A percentile compares a stretch with the other conserved stretches of the same genome.
These are phyloP conservation scores for Rhodomyrtus psidioides DNA, from an alignment of 441 rosid species.

Conservation along the genomic window DNA sequence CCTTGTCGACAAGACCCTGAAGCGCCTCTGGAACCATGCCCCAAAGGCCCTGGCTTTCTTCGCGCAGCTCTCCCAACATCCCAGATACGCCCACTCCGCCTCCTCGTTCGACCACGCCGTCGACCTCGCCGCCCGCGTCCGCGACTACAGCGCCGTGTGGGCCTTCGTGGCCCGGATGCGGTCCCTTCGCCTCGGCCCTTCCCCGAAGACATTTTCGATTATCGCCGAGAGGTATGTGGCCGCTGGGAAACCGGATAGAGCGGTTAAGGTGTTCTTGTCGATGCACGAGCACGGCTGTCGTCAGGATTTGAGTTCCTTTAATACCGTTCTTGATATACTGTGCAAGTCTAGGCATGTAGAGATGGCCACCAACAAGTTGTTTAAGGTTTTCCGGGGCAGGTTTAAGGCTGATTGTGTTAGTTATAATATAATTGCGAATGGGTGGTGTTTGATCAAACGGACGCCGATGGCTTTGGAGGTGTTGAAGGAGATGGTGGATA, in stretches of 20 bases:
- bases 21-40: slow-evolving; percentile 83
- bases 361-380: slow-evolving; percentile 54
- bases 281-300: slow-evolving; percentile 78
- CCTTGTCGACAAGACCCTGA: slow-evolving; percentile 57
- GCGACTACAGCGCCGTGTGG: slow-evolving; percentile 42
- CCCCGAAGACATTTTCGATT: slow-evolving; percentile 61
- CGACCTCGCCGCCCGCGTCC: slow-evolving; percentile 81
- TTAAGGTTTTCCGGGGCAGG: slow-evolving; percentile 49
- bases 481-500: slow-evolving; percentile 74
- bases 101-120: slow-evolving; percentile 88
- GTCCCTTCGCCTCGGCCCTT: slow-evolving; percentile 55
- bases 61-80: slow-evolving; percentile 44
- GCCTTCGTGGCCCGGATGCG: slow-evolving; percentile 63
- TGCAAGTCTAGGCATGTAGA: slow-evolving; percentile 71
- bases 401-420: slow-evolving; percentile 65
- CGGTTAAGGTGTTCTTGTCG: slow-evolving; percentile 57
- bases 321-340: slow-evolving; percentile 70
- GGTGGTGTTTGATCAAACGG: slow-evolving; percentile 87
- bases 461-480: slow-evolving; percentile 66
- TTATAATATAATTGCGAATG: slow-evolving; percentile 72
- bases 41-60: slow-evolving; percentile 82
- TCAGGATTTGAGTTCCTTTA: slow-evolving; percentile 67
- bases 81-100: slow-evolving; percentile 35
- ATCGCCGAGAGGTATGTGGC: slow-evolving; percentile 70
- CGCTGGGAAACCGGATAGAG: slow-evolving; percentile 66